Base-by-base conservation (phyloP, 345 rosid genomes). In the Erucastrum elatum region DNA sequence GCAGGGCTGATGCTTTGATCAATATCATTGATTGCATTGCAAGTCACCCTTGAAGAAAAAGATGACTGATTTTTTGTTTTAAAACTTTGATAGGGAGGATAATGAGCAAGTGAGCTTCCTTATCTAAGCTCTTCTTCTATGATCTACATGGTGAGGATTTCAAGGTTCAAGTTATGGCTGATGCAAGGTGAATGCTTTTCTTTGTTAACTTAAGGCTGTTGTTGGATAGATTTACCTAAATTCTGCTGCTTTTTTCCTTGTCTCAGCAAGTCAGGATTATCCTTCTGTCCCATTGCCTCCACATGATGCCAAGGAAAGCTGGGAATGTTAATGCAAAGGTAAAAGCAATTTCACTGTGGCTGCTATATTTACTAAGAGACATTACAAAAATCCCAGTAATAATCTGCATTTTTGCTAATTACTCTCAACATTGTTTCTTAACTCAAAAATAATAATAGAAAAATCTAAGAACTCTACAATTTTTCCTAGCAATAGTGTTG, bases 141-240 rank as follows among this genome's bases (percentile, higher is more conserved):
- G 98, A 96, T 84, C 71, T 96, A 74, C 96, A 91, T 9, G 87
- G 87, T 64, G 80, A 70, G 33, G 95, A 90, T 74, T 84, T 78
- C 41, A 96, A 96, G 83, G 94, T 96, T 64, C 98, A 96, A 84
- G 97, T 96, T 27, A 96, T 93, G 97, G 89, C 97, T 79, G 98
- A 93, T 85, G 90, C 90, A 6, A 91, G 98, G 99, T 93, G 77
- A 72, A 16, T 72, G 44, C 66, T 21, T 21, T 21, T 21, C 21
- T 21, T 21, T 21, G 21, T 21, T 21, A 21, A 21, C 21, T 21
- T 21, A 21, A 21, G 21, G 21, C 21, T 21, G 21, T 21, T 59
- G 13, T 34, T 9, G 63, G 70, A 3, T 8, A 21, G 75, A 10
- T 33, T 63, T 44, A 51, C 65, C 60, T 46, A 31, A 6, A 1